Base-by-base conservation (phyloP, 2,329 filamentous ascomycete species). In the Arthroderma uncinatum region DNA sequence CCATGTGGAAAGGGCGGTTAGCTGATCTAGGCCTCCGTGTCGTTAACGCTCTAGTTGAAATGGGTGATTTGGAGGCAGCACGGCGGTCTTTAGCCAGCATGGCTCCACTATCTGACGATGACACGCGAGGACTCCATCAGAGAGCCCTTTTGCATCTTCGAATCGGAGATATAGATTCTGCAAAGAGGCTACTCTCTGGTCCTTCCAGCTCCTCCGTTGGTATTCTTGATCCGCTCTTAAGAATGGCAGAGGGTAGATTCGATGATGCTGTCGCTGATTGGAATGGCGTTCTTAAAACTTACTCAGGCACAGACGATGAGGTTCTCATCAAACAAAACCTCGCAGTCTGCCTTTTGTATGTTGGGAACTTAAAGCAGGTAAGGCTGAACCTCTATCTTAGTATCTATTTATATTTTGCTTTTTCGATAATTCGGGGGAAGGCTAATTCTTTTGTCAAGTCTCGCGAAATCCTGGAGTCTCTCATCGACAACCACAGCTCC, bases 21-120 rank as follows among this genome's bases (percentile, higher is more conserved):
- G 74, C 78, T 1, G 90, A 96, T 61, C 76, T 96, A 1, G 91
- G 90, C 0, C 76, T 84, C 25, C 70, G 80, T 53, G 79, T 79
- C 4, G 79, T 80, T 16, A 82, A 82, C 65, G 70, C 74, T 8
- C 63, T 77, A 44, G 66, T 76, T 54, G 74, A 76, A 56, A 94
- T 96, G 84, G 89, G 89, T 7, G 92, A 98, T 67, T 69, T 94
- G 0, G 82, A 87, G 1, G 89, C 87, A 3, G 93, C 92, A 0
- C 82, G 80, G 0, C 76, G 85, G 30, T 89, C 94, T 64, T 74
- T 98, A 1, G 75, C 76, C 19, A 82, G 78, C 2, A 70, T 95
- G 12, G 66, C 64, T 0, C 59, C 65, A 12, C 64, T 65, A 16
- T 37, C 63, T 14, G 67, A 64, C 40, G 71, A 61, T 44, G 70